Percentiles rank a stretch among this genome's conserved stretches.
These are phyloP conservation scores for Xylaria arbuscula DNA, from an alignment of 2,329 filamentous ascomycete genomes.

Conservation along the genomic window DNA sequence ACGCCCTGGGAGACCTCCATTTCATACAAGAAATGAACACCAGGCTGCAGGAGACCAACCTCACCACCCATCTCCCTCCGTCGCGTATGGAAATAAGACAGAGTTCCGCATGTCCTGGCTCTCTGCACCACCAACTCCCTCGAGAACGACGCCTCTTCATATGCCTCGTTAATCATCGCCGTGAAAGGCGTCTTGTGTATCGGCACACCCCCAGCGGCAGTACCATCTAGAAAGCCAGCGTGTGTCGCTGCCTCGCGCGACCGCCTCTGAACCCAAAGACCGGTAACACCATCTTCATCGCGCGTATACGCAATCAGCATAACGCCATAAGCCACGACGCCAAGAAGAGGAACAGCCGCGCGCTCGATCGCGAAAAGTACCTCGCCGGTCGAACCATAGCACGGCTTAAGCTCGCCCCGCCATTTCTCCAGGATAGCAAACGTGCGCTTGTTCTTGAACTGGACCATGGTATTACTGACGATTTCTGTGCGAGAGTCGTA, in stretches of 20 bases:
- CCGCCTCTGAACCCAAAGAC: conserved; percentile 76
- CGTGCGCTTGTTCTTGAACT: neutral
- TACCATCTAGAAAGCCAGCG: conserved; percentile 77
- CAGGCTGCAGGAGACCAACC: conserved; percentile 70
- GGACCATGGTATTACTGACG: conserved; percentile 1
- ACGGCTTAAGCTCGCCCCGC: conserved; percentile 29
- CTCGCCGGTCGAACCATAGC: conserved; percentile 18
- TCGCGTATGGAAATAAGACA: conserved; percentile 75
- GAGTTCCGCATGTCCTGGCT: conserved; percentile 65
- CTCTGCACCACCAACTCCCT: conserved; percentile 65
- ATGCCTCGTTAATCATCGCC: conserved; percentile 73
- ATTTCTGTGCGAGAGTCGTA: conserved; percentile 15
- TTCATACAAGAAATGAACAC: conserved; percentile 78
- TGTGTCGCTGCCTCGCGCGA: conserved; percentile 74
- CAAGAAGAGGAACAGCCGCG: conserved; percentile 60
- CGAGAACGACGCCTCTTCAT: conserved; percentile 76
- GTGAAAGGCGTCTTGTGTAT: conserved; percentile 72
- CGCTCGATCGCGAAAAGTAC: conserved; percentile 33
- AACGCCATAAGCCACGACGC: conserved; percentile 69
- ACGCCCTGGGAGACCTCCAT: conserved; percentile 66
- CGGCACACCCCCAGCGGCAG: conserved; percentile 77
- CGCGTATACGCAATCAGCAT: conserved; percentile 71
- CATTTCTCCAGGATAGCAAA: conserved; percentile 28
- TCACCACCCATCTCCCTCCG: conserved; percentile 73
- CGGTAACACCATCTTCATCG: conserved; percentile 52